phyloP scores from a whole-genome alignment of 2,329 filamentous ascomycete species.

The Metarhizium brunneum region DNA sequence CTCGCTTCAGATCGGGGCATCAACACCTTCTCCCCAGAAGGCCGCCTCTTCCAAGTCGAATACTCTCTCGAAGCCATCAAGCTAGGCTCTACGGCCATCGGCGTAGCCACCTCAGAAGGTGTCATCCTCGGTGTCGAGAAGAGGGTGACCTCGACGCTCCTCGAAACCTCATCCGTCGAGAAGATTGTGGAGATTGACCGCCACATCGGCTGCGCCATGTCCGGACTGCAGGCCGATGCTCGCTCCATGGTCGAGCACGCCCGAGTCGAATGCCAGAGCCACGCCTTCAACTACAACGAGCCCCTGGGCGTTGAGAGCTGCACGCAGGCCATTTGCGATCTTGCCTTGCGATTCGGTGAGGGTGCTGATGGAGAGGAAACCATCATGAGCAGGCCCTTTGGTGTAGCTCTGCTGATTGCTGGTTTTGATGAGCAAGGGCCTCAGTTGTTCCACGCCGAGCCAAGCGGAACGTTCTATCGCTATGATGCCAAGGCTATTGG shows the following conservation, averaged over 20 bases:
- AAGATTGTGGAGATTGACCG: constrained; percentile 99
- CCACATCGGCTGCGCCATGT: constrained; percentile 99
- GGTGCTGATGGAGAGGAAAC: constrained; percentile 96
- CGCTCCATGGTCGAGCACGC: constrained; percentile 98
- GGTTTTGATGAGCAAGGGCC: constrained; percentile 97
- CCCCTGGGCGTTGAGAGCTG: constrained; percentile 91
- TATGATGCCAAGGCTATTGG: constrained; percentile 99
- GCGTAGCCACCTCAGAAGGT: constrained; percentile 89
- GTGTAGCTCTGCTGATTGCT: constrained; percentile 91
- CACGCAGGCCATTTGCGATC: constrained; percentile 96
- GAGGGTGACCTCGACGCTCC: constrained; percentile 92
- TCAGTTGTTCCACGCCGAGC: constrained; percentile 95
- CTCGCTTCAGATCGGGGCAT: constrained; percentile 80
- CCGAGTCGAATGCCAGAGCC: constrained; percentile 92
- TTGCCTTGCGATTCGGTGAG: constrained; percentile 93
- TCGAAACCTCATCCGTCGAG: constrained; percentile 95
- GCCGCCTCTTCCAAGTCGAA: constrained; percentile 99
- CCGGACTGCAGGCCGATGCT: constrained; percentile 91
- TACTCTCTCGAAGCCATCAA: constrained; percentile 99
- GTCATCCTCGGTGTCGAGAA: constrained; percentile 98
- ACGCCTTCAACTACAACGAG: constrained; percentile 97
- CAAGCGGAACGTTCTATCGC: constrained; percentile 95
- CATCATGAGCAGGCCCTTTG: constrained; percentile 96
- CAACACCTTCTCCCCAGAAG: constrained; percentile 99
- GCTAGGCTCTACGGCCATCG: constrained; percentile 95